phyloP scores from a whole-genome alignment of 441 rosid genomes.

The Omphalea diandra region DNA sequence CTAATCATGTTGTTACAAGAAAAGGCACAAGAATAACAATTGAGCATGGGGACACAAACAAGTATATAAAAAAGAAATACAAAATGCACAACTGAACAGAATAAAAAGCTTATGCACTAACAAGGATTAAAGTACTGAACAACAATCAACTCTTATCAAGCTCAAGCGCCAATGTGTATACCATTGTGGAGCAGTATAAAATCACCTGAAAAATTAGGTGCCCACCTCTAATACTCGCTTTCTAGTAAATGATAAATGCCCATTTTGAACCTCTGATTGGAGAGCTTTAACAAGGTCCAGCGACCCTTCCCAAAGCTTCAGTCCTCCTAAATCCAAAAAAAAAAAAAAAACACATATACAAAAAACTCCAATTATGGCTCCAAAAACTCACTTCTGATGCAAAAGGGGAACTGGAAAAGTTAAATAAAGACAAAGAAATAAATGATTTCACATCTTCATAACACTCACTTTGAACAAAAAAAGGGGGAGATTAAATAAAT shows the following conservation, averaged over 20 bases:
- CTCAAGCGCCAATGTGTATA: neutral
- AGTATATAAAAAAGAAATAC: neutral
- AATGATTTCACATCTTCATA: neutral
- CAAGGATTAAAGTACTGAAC: neutral
- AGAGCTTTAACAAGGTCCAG: constrained; percentile 83
- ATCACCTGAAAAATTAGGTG: constrained; percentile 35
- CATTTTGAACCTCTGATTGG: constrained; percentile 50
- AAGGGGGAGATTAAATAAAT: neutral
- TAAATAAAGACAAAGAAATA: neutral
- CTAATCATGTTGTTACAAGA: neutral
- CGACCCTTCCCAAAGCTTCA: constrained; percentile 98
- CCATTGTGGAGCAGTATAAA: constrained; percentile 12
- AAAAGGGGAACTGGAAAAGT: neutral
- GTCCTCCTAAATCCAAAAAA: constrained; percentile 52
- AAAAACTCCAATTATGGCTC: neutral
- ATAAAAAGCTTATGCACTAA: neutral
- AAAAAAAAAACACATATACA: constrained; percentile 12
- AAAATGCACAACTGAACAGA: neutral
- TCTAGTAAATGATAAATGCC: constrained; percentile 51
- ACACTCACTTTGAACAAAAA: neutral
- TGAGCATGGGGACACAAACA: neutral
- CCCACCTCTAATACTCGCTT: constrained; percentile 87
- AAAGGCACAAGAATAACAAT: neutral
- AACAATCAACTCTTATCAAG: neutral
- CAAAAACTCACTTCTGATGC: neutral